phyloP scores from a whole-genome alignment of 2,329 filamentous ascomycete genomes.

The Colletotrichum karsti region DNA sequence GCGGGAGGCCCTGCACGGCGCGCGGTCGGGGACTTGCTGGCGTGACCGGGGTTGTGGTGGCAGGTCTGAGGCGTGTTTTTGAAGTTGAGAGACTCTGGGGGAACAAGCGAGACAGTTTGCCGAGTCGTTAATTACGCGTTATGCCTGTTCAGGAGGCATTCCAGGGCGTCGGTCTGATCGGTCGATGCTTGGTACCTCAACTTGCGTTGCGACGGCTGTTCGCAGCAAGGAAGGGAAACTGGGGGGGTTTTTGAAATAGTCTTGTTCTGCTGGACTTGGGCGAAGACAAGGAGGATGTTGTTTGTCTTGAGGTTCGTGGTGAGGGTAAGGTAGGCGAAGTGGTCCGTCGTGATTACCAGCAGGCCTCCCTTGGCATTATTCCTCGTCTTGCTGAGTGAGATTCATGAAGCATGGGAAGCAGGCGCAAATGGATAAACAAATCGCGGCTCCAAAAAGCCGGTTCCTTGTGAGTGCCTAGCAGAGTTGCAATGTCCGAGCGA shows the following conservation, averaged over 20 bases:
- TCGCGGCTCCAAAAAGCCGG: background rate
- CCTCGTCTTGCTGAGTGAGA: constrained; percentile 5
- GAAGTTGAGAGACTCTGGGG: background rate
- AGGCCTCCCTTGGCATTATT: background rate
- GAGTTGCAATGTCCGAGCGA: constrained; percentile 15
- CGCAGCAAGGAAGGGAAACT: constrained; percentile 1
- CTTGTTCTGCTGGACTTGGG: background rate
- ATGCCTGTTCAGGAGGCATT: constrained; percentile 12
- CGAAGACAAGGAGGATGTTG: background rate
- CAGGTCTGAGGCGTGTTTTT: constrained; percentile 13
- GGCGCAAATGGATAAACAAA: background rate
- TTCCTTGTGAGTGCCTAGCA: constrained; percentile 9
- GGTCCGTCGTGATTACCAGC: background rate
- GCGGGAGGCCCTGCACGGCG: constrained; percentile 27
- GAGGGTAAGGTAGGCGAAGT: background rate
- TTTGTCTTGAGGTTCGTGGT: background rate
- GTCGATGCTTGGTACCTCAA: background rate
- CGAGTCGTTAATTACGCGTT: constrained; percentile 22
- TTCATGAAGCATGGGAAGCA: background rate
- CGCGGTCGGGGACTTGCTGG: constrained; percentile 25
- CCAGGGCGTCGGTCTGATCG: constrained; percentile 1
- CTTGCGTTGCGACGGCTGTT: constrained; percentile 4
- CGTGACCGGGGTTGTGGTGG: constrained; percentile 15
- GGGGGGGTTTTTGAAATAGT: background rate
- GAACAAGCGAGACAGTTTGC: constrained; percentile 25